Base-by-base conservation (phyloP, 202 grass and related monocot genomes). In the Zoysia matrella region DNA sequence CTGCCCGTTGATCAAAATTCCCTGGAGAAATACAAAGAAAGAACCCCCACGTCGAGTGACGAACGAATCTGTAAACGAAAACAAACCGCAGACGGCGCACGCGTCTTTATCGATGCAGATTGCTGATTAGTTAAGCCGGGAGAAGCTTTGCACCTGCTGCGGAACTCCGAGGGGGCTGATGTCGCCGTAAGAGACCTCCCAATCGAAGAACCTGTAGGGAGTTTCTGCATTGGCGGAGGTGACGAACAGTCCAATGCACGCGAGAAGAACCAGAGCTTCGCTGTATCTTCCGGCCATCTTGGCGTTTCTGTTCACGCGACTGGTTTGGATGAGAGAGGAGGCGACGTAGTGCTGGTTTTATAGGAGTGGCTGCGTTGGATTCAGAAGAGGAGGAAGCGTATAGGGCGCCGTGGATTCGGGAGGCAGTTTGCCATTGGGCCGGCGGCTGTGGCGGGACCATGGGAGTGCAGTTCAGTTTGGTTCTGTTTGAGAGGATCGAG, bases 191-290 rank as follows among this genome's bases (percentile, higher is more conserved):
- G 85, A 88, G 49, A 97, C 65, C 7, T 78, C 69, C 94, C 91
- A 97, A 8, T 90, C 82, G 53, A 87, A 92, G 79, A 78, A 94
- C 5, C 65, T 88, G 40, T 94, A 92, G 0, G 94, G 91, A 7
- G 80, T 39, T 71, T 92, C 94, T 1, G 70, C 76, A 11, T 52
- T 14, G 30, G 69, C 80, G 39, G 60, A 40, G 49, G 16, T 10
- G 11, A 60, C 1, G 51, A 88, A 4, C 30, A 58, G 79, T 9
- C 7, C 65, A 46, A 79, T 8, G 75, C 69, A 91, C 13, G 68
- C 49, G 9, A 86, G 4, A 3, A 65, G 8, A 5, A 57, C 11
- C 3, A 85, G 44, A 40, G 71, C 54, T 60, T 30, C 22, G 22
- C 22, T 30, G 22, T 30, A 30, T 30, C 22, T 30, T 30, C 22